A percentile compares a stretch with the other conserved stretches of the same genome.
phyloP scores from a whole-genome alignment of 768 basidiomycete species.

The Lyophyllum semitale region DNA sequence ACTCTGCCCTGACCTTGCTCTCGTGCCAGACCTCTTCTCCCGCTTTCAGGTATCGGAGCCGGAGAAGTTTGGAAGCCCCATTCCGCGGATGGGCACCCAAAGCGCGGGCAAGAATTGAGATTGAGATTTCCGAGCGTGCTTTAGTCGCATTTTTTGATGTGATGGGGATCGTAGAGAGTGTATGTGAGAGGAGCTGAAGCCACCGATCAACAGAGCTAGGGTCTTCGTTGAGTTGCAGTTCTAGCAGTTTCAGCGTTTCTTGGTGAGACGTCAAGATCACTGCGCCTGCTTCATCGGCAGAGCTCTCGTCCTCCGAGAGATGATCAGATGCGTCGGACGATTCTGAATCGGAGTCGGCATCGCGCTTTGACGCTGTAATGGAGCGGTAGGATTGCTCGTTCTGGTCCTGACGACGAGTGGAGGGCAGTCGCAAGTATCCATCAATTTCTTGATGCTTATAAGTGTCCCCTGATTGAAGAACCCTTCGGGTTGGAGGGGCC shows the following conservation, averaged over 20 bases:
- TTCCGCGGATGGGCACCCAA: slow-evolving; percentile 57
- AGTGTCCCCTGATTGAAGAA: slow-evolving; percentile 37
- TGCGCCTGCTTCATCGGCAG: slow-evolving; percentile 35
- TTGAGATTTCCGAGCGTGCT: slow-evolving; percentile 69
- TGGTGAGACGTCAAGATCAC: slow-evolving; percentile 56
- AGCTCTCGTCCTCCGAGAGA: slow-evolving; percentile 29
- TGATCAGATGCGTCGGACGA: slow-evolving; percentile 7
- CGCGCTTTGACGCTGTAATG: slow-evolving; percentile 34
- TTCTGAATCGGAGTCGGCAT: slow-evolving; percentile 28
- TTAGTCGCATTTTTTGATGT: slow-evolving; percentile 68
- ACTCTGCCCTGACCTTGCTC: slow-evolving; percentile 57
- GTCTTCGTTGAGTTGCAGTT: slow-evolving; percentile 50
- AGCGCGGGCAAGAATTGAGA: slow-evolving; percentile 69
- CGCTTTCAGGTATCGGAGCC: slow-evolving; percentile 66
- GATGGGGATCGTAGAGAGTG: slow-evolving; percentile 60
- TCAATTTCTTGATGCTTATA: slow-evolving; percentile 64
- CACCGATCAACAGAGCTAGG: slow-evolving; percentile 60
- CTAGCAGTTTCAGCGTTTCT: slow-evolving; percentile 56
- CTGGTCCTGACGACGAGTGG: slow-evolving; percentile 30
- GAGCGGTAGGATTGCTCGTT: slow-evolving; percentile 52
- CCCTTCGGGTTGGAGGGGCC: slow-evolving; percentile 49
- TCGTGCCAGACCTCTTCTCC: slow-evolving; percentile 74
- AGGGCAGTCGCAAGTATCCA: slow-evolving; percentile 63
- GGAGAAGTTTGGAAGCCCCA: slow-evolving; percentile 46
- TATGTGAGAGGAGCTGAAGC: slow-evolving; percentile 64